Base-by-base conservation (phyloP, 1,139 yeast species). In the Meyerozyma athensensis region DNA sequence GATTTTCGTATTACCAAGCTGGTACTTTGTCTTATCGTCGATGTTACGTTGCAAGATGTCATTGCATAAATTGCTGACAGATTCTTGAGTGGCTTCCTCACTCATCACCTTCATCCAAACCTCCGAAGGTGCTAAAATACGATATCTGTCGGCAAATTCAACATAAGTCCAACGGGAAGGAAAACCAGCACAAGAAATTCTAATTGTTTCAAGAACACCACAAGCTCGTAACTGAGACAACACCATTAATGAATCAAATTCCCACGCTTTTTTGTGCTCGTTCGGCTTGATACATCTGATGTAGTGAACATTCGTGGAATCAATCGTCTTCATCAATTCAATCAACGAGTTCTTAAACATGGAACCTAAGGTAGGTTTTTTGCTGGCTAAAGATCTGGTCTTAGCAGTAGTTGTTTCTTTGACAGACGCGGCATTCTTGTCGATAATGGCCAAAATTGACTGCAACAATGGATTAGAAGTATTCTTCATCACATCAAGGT, bases 281-380 rank as follows among this genome's bases (percentile, higher is more conserved):
- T 92, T 92, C 7, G 98, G 98, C 60, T 92, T 92, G 59, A 92
- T 92, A 72, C 98, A 92, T 59, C 98, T 84, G 55, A 92, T 92
- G 56, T 92, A 92, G 61, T 92, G 98, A 31, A 84, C 98, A 56
- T 92, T 90, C 1, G 97, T 92, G 1, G 96, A 84, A 59, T 90
- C 79, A 44, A 92, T 92, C 1, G 97, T 92, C 38, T 68, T 72
- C 98, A 92, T 92, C 49, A 92, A 77, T 51, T 90, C 97, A 49
- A 87, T 85, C 63, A 92, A 74, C 4, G 97, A 90, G 44, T 81
- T 81, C 59, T 92, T 92, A 74, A 92, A 92, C 62, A 90, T 87
- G 7, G 95, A 85, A 28, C 98, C 98, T 42, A 92, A 72, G 0
- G 98, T 92, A 37, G 97, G 97, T 56, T 92, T 90, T 55, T 84